Conservation (phyloP, 352 stramenopile species). For the Thalassiosira exigua region DNA sequence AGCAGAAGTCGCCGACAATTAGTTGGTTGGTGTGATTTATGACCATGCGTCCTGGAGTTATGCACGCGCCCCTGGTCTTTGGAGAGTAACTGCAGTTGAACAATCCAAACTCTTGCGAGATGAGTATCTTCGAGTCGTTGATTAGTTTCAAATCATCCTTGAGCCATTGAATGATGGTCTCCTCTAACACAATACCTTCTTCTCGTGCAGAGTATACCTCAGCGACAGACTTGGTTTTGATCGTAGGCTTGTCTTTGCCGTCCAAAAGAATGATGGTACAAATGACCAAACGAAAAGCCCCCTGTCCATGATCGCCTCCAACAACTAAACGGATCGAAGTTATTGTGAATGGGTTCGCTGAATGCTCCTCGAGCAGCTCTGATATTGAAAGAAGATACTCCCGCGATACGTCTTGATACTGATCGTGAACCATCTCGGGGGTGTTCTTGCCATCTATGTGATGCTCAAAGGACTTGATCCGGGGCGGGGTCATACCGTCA, state of each 20-base stretch:
- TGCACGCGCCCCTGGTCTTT: too few species aligned
- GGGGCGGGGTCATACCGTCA: slow-evolving; percentile 7
- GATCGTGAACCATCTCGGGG: slow-evolving; percentile 15
- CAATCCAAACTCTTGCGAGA: not conserved
- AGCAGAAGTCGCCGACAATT: slow-evolving; percentile 4
- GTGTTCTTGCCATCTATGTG: slow-evolving; percentile 12
- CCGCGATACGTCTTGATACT: slow-evolving; percentile 19
- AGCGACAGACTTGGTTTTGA: not conserved
- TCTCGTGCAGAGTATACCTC: slow-evolving; percentile 20
- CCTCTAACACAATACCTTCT: slow-evolving; percentile 9
- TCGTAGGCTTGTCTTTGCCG: not conserved
- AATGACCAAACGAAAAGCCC: slow-evolving; percentile 13
- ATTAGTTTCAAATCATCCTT: slow-evolving; percentile 2
- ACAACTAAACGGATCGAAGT: slow-evolving; percentile 4
- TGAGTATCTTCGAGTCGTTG: not conserved
- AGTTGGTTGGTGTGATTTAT: too few species aligned
- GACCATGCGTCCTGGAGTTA: too few species aligned
- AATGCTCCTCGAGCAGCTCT: slow-evolving; percentile 7
- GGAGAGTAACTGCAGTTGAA: not conserved
- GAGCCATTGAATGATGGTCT: slow-evolving; percentile 19
- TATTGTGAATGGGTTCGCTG: not conserved
- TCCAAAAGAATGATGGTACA: slow-evolving; percentile 1
- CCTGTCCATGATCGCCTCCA: slow-evolving; percentile 16
- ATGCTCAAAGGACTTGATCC: slow-evolving; percentile 20
- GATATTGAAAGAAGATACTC: not conserved